Conservation (phyloP, 768 basidiomycete species). For the Leucogyrophana mollusca region DNA sequence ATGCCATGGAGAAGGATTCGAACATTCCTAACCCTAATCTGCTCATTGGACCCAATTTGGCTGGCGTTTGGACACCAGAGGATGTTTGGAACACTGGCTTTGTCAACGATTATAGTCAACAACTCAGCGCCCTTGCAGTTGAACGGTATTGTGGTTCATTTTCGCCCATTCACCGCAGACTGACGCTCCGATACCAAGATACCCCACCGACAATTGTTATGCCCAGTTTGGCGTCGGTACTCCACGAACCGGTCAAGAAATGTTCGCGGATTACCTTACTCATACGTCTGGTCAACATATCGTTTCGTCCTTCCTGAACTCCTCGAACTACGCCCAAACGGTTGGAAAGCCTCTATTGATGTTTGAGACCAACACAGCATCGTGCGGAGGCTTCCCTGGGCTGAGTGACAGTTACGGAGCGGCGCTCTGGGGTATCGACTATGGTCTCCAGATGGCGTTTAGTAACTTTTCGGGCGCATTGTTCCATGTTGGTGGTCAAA, state of each 20-base stretch:
- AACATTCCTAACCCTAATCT: conserved; percentile 40
- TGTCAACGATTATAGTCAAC: conserved; percentile 39
- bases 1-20: conserved; percentile 39
- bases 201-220: conserved; percentile 63
- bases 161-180: neutral
- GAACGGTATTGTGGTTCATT: conserved; percentile 42
- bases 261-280: conserved; percentile 47
- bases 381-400: conserved; percentile 47
- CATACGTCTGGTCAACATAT: conserved; percentile 52
- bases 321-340: conserved; percentile 39
- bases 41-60: conserved; percentile 66
- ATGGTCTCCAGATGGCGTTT: conserved; percentile 50
- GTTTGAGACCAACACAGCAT: conserved; percentile 59
- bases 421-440: conserved; percentile 53
- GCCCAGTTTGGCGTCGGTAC: conserved; percentile 44
- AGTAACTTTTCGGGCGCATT: conserved; percentile 43
- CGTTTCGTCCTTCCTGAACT: conserved; percentile 50
- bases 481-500: conserved; percentile 61
- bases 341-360: conserved; percentile 46
- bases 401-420: conserved; percentile 60
- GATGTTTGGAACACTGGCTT: conserved; percentile 54
- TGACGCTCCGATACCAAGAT: conserved; percentile 39
- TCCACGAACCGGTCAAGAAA: conserved; percentile 39
- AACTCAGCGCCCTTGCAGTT: conserved; percentile 46
- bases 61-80: conserved; percentile 52